phyloP scores from a whole-genome alignment of 2,329 filamentous ascomycete genomes.

The Fusarium liriodendri region DNA sequence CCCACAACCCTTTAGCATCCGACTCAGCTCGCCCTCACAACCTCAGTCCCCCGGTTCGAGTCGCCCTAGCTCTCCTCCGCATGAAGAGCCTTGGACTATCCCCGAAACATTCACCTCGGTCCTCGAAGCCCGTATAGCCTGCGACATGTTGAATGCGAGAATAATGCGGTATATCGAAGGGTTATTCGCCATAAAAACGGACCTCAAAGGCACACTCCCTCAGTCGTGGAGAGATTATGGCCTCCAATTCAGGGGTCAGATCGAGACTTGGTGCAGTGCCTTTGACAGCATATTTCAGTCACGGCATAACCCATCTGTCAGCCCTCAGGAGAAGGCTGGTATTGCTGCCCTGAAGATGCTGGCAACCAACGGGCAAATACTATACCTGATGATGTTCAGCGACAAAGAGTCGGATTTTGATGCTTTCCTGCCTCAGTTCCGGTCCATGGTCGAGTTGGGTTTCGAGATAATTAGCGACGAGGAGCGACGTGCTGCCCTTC shows the following conservation, averaged over 20 bases:
- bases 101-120: constrained; percentile 58
- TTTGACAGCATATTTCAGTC: constrained; percentile 66
- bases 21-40: constrained; percentile 47
- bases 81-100: constrained; percentile 33
- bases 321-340: constrained; percentile 67
- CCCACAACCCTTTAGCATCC: constrained; percentile 70
- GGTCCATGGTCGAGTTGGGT: constrained; percentile 66
- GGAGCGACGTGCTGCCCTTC: constrained; percentile 61
- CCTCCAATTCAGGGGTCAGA: constrained; percentile 58
- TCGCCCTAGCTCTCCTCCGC: constrained; percentile 56
- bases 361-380: constrained; percentile 66
- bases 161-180: constrained; percentile 70
- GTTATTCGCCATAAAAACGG: constrained; percentile 59
- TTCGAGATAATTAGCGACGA: constrained; percentile 70
- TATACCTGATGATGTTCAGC: constrained; percentile 71
- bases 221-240: constrained; percentile 60
- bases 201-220: constrained; percentile 65
- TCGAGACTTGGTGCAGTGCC: constrained; percentile 66
- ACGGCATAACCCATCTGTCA: constrained; percentile 60
- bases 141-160: constrained; percentile 67
- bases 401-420: constrained; percentile 70
- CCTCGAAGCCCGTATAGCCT: constrained; percentile 66
- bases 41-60: constrained; percentile 55
- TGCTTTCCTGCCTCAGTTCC: constrained; percentile 62
- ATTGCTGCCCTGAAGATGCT: constrained; percentile 73